Evolutionary conservation across 164 flowering plant species (phyloP), one percentile per base, ranked within the genome.

Genomic region (Santalum album): DNA sequence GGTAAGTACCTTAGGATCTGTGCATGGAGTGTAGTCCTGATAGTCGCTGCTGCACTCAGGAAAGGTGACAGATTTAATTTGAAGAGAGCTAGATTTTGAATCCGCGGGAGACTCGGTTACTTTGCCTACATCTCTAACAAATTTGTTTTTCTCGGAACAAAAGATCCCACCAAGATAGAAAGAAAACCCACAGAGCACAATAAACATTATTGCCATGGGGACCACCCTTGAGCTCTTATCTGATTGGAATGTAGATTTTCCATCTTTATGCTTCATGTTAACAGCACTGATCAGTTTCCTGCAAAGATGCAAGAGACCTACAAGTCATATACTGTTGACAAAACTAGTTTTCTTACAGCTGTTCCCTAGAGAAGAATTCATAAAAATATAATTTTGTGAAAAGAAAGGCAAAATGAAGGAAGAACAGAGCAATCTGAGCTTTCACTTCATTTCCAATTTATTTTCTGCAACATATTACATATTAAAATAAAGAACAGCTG

Each of bases 11-110:
- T 56, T 81, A 22, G 96, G 96, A 74, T 94, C 96, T n/a, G 97
- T 94, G 80, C 99, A 90, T 6, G 99, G 99, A 11, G 99, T 90
- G 77, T 81, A 87, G 60, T 90, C 99, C 69, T 94, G 97, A 63
- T 65, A 79, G 52, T 90, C 84, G 12, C 47, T 61, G 62, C 76
- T 61, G 70, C 99, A 94, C 61, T 82, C 84, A 2, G 87, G 71
- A 58, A 94, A 90, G 21, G 70, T 22, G 43, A 69, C 65, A 0
- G 79, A 52, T 66, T 80, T 84, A 17, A 76, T 59, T 54, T 81
- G 81, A 18, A 78, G 82, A 55, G 96, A 62, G 27, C 62, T 52
- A 62, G 61, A 51, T 18, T 55, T 50, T 2, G 63, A 52, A 9
- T 71, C 77, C 61, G 58, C 73, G 3, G 80, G 34, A 66, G 82